phyloP scores from a whole-genome alignment of 2,329 filamentous ascomycete genomes.

The Botryotinia globosa region DNA sequence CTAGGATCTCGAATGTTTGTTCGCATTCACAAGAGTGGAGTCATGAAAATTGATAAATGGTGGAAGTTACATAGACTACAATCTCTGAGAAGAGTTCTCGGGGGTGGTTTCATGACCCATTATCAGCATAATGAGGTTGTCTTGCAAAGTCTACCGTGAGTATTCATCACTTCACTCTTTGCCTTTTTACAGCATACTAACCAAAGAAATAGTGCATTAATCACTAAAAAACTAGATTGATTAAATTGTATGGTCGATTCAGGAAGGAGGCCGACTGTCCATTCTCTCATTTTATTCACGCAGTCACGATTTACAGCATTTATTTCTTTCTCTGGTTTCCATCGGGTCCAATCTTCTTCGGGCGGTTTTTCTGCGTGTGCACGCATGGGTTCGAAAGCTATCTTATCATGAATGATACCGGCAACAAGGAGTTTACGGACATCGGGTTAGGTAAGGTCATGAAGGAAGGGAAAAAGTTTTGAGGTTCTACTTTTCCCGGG shows the following conservation, averaged over 20 bases:
- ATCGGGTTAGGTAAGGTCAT: neutral
- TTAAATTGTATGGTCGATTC: neutral
- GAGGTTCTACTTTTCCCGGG: neutral
- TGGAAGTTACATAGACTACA: conserved; percentile 68
- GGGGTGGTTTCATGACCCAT: conserved; percentile 60
- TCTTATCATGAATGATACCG: neutral
- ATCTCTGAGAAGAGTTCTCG: conserved; percentile 57
- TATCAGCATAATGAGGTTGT: conserved; percentile 61
- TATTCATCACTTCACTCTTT: neutral
- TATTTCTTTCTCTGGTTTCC: neutral
- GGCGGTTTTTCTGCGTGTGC: neutral
- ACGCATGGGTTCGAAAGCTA: too few relatives aligned
- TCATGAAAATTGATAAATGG: conserved; percentile 67
- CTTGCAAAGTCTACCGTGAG: conserved; percentile 54
- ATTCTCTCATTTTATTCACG: neutral
- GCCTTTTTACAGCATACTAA: neutral
- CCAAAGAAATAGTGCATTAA: neutral
- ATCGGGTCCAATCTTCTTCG: neutral
- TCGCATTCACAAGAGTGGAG: conserved; percentile 55
- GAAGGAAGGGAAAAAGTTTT: neutral
- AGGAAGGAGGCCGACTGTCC: neutral
- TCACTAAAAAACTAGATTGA: neutral
- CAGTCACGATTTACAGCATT: neutral
- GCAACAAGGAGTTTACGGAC: conserved; percentile 5
- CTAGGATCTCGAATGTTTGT: conserved; percentile 63